Evolutionary conservation across 169 alveolate genomes (phyloP).

Genomic region (Plasmodium knowlesi): DNA sequence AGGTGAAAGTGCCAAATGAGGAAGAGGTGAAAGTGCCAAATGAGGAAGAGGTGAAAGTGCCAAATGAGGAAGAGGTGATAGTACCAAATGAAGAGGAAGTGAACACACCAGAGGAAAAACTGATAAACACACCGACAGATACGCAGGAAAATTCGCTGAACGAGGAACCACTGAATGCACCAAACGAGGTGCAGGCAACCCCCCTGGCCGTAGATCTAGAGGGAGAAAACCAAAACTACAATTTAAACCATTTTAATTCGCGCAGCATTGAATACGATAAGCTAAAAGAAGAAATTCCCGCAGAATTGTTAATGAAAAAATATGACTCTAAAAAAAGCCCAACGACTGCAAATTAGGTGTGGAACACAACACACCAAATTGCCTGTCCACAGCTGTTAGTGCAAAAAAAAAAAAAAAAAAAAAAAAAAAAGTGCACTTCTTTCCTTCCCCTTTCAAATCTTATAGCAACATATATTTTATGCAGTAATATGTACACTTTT

Average conservation of each 20-base stretch:
- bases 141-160: too few species aligned
- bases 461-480: not conserved
- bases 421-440: not conserved
- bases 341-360: slow-evolving; percentile 2
- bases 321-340: slow-evolving; percentile 17
- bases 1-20: not conserved
- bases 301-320: slow-evolving; percentile 34
- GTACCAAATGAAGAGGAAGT: not conserved
- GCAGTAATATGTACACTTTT: not conserved
- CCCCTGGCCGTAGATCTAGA: not conserved
- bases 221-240: slow-evolving; percentile 40
- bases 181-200: not conserved
- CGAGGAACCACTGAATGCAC: not conserved
- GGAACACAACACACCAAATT: not conserved
- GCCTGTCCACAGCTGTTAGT: not conserved
- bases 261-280: slow-evolving; percentile 68
- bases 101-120: not conserved
- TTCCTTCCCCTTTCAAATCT: not conserved
- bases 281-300: slow-evolving; percentile 59
- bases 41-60: not conserved
- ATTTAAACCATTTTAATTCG: slow-evolving; percentile 56
- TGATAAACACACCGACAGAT: not conserved
- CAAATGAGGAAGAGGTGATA: not conserved
- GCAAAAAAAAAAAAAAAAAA: not conserved
- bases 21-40: not conserved